Evolutionary conservation across 2,329 filamentous ascomycete species (phyloP), one percentile per base, ranked within the genome.

Genomic region (Calonectria hongkongensis): DNA sequence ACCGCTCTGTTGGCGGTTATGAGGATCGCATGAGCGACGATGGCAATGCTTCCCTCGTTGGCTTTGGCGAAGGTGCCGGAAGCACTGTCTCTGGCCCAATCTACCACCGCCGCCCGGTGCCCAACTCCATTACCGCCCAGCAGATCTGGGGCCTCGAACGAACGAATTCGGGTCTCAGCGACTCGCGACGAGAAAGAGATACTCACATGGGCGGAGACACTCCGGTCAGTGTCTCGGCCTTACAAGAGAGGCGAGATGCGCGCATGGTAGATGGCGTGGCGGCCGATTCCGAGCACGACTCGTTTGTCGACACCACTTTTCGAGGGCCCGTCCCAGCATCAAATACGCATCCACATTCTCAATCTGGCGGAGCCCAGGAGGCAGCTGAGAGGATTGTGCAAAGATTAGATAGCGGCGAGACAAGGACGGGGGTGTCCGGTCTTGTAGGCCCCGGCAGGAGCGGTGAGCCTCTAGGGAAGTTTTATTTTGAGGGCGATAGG

Each of bases 11-110:
- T 2, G 86, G 86, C 25, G 88, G 86, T 4, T 90, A 86, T 71
- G 89, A 91, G 73, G 94, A 95, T 76, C 94, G 94, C 72, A 93
- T 97, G 89, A 96, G 94, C 79, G 95, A 98, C 79, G 95, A 98
- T 79, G 94, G 93, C 9, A 93, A 92, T 66, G 94, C 93, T 2
- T 96, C 94, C 74, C 88, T 98, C 7, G 96, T 98, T 12, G 96
- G 94, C 0, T 98, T 98, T 78, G 96, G 96, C 63, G 96, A 98
- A 83, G 96, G 96, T 41, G 96, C 96, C 12, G 94, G 93, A 77
- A 95, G 94, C 82, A 95, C 95, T 6, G 92, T 96, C 70, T 95
- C 92, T 72, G 95, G 95, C 0, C 94, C 94, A 47, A 94, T 94
- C 81, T 89, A 94, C 85, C 87, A 90, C 82, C 85, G 89, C 73